Evolutionary conservation across 257 asterid genomes (phyloP), one percentile per base, ranked within the genome.

Genomic region (Ocimum tenuiflorum): DNA sequence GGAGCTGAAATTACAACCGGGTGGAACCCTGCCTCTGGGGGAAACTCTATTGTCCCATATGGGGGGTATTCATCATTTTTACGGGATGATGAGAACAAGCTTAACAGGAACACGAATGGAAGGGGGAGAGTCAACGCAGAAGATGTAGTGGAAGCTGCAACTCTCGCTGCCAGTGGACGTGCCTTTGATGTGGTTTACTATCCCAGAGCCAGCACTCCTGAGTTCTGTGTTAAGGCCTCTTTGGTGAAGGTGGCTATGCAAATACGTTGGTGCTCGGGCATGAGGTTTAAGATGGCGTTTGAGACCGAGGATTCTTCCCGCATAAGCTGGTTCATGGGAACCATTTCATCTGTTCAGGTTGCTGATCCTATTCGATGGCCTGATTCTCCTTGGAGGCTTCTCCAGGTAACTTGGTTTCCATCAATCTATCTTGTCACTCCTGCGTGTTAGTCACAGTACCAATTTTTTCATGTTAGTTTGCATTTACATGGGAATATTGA

Each of bases 281-380:
- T 88, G 95, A 81, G 99, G 82, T 92, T 89, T 72, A 92, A 89
- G 76, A 92, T 92, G 99, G 77, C 97, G 0, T 87, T 92, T 36
- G 99, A 92, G 68, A 89, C 99, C 0, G 99, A 92, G 78, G 99
- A 92, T 75, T 89, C 99, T 11, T 89, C 97, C 0, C 77, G 99
- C 7, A 86, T 92, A 60, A 92, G 99, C 73, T 92, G 99, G 97
- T 92, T 87, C 70, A 86, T 92, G 95, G 99, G 99, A 52, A 92
- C 96, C 52, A 75, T 89, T 54, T 81, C 97, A 0, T 74, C 95
- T 0, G 95, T 73, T 47, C 96, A 89, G 64, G 86, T 83, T 57
- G 88, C 88, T 8, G 96, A 92, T 76, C 95, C 99, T 4, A 54
- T 87, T 64, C 87, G 72, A 35, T 92, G 99, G 99, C 95, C 99